Percentiles rank a stretch among this genome's conserved stretches.
phyloP scores from a whole-genome alignment of 2,329 filamentous ascomycete genomes.

The Alternaria consortialis region DNA sequence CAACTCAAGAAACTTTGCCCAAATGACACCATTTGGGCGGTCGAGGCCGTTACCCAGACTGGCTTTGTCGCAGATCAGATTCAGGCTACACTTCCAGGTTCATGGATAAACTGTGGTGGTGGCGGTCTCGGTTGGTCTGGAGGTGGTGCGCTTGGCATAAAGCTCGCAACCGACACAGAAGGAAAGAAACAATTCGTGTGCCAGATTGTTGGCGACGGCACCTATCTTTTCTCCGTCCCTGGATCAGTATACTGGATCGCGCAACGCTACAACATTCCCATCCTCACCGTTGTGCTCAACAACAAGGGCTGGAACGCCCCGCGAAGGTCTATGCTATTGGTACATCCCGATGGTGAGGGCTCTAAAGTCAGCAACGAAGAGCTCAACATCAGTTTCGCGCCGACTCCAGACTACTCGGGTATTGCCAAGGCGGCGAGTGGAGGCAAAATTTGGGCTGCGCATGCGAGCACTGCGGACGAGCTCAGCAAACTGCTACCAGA shows the following conservation, averaged over 20 bases:
- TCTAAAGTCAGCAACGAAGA: conserved; percentile 69
- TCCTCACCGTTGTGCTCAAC: conserved; percentile 73
- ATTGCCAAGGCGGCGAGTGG: conserved; percentile 73
- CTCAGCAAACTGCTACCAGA: conserved; percentile 63
- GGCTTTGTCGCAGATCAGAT: conserved; percentile 74
- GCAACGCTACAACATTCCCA: conserved; percentile 70
- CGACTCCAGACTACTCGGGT: conserved; percentile 72
- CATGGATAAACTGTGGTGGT: conserved; percentile 83
- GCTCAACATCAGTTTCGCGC: conserved; percentile 72
- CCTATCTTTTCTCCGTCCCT: conserved; percentile 71
- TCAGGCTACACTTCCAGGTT: conserved; percentile 71
- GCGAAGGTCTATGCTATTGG: conserved; percentile 66
- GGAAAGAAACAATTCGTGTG: conserved; percentile 52
- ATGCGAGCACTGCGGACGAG: conserved; percentile 65
- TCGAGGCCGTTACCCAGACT: conserved; percentile 81
- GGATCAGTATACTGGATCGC: conserved; percentile 75
- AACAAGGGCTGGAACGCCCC: conserved; percentile 78
- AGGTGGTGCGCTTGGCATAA: conserved; percentile 77
- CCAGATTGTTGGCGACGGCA: conserved; percentile 71
- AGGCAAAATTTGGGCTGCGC: conserved; percentile 68
- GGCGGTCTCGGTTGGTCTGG: conserved; percentile 84
- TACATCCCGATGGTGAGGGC: conserved; percentile 71
- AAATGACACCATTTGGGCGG: conserved; percentile 73
- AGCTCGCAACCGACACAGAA: conserved; percentile 69
- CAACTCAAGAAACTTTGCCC: conserved; percentile 67